phyloP scores from a whole-genome alignment of 805 yeast genomes.

The Myxozyma melibiosi region DNA sequence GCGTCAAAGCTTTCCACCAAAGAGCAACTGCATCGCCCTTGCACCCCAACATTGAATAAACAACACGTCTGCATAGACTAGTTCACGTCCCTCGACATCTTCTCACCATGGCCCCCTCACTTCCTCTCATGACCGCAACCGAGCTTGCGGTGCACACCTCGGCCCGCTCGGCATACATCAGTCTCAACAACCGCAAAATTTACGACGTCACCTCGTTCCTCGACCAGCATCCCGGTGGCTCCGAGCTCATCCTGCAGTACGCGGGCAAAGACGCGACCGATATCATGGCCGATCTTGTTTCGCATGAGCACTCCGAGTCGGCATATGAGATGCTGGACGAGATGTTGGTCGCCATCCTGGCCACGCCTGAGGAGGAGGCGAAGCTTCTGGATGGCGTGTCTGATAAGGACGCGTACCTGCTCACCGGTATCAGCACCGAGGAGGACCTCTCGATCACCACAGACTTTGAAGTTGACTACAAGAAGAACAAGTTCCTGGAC shows the following conservation, averaged over 20 bases:
- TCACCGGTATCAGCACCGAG: slow-evolving; percentile 63
- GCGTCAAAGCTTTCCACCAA: too few species aligned
- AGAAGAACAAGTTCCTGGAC: slow-evolving; percentile 83
- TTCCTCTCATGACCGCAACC: slow-evolving; percentile 63
- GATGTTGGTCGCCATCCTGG: slow-evolving; percentile 78
- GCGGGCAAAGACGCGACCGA: slow-evolving; percentile 55
- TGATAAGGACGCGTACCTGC: slow-evolving; percentile 37
- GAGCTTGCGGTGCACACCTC: slow-evolving; percentile 59
- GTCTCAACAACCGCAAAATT: slow-evolving; percentile 71
- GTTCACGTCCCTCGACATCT: background rate
- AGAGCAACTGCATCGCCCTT: too few species aligned
- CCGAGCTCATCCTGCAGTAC: slow-evolving; percentile 51
- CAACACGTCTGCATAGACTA: background rate
- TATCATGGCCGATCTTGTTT: slow-evolving; percentile 68
- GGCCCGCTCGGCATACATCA: slow-evolving; percentile 61
- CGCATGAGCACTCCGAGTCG: slow-evolving; percentile 80
- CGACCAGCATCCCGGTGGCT: slow-evolving; percentile 74
- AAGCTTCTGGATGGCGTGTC: slow-evolving; percentile 60
- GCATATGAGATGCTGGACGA: slow-evolving; percentile 88
- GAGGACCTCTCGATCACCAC: slow-evolving; percentile 76
- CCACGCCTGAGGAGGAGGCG: slow-evolving; percentile 74
- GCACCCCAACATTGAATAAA: background rate
- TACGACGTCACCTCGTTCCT: slow-evolving; percentile 78
- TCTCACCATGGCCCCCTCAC: slow-evolving; percentile 34
- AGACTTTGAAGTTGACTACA: slow-evolving; percentile 68